These are phyloP conservation scores for Lonicera japonica DNA, from an alignment of 129 eudicot species.

Conservation along the genomic window DNA sequence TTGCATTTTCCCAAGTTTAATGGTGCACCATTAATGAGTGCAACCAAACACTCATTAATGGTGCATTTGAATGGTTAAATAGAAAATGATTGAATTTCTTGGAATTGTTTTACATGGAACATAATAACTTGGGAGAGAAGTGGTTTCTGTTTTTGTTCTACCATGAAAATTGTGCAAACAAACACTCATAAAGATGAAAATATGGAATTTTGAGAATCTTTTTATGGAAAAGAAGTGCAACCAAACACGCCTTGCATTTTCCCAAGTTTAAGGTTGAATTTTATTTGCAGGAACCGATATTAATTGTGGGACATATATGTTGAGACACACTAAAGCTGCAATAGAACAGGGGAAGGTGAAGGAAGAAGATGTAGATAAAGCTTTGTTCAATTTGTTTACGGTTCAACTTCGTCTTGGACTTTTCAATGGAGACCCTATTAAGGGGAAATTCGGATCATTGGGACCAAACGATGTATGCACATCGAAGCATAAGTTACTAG, in stretches of 20 bases:
- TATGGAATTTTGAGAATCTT: too few relatives aligned
- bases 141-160: too few relatives aligned
- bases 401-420: slow-evolving; percentile 80
- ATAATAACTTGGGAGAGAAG: too few relatives aligned
- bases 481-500: slow-evolving; percentile 52
- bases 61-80: too few relatives aligned
- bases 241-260: too few relatives aligned
- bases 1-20: background rate
- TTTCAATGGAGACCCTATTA: slow-evolving; percentile 59
- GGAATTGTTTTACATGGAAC: too few relatives aligned
- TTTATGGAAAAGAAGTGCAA: too few relatives aligned
- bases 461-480: slow-evolving; percentile 70
- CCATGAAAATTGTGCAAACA: too few relatives aligned
- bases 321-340: slow-evolving; percentile 56
- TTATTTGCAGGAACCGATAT: slow-evolving; percentile 70
- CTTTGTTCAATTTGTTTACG: slow-evolving; percentile 58
- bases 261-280: background rate
- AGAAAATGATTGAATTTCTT: too few relatives aligned
- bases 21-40: too few relatives aligned
- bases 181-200: too few relatives aligned
- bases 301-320: slow-evolving; percentile 87
- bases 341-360: slow-evolving; percentile 56
- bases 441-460: slow-evolving; percentile 44
- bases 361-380: slow-evolving; percentile 71
- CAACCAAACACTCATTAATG: too few relatives aligned